Base-by-base conservation (phyloP, 2,329 filamentous ascomycete species). In the Thelonectria rubi region DNA sequence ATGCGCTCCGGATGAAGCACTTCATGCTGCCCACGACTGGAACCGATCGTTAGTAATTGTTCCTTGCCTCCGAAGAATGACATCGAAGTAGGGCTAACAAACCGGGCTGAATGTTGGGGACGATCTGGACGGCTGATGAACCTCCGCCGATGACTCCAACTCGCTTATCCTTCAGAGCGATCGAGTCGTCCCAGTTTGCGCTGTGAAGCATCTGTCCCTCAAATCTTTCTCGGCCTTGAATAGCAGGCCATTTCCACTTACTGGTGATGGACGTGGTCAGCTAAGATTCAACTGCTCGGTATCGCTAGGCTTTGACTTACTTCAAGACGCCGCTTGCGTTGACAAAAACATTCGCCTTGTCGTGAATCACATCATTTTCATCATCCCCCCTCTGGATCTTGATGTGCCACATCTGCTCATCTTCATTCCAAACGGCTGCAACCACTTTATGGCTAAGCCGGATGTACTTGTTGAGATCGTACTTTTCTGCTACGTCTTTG, bases 131-230 rank as follows among this genome's bases (percentile, higher is more conserved):
- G 0, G 67, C 74, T 0, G 72, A 73, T 0, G 73, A 72, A 3
- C 76, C 75, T 26, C 71, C 73, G 5, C 76, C 76, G 37, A 78
- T 72, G 8, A 77, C 61, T 2, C 73, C 76, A 0, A 78, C 65
- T 7, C 42, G 60, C 51, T 75, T 75, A 7, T 62, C 70, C 3
- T 51, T 58, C 17, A 64, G 55, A 9, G 56, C 32, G 10, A 65
- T 45, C n/a, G 14, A 65, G 20, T 76, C 69, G 48, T 80, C 76
- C 79, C 79, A 81, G 24, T 73, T 72, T 9, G 77, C 73, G 10
- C 77, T 79, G 60, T 82, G 80, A 34, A 74, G 75, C n/a, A 77
- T 67, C 26, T 74, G 65, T 10, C 79, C 79, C 56, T 77, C 65
- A 69, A 78, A 81, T 4, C 64, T 48, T 40, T 65, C 55, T 5